Evolutionary conservation across 352 stramenopile genomes (phyloP).

Genomic region (Globisporangium iwayamae): DNA sequence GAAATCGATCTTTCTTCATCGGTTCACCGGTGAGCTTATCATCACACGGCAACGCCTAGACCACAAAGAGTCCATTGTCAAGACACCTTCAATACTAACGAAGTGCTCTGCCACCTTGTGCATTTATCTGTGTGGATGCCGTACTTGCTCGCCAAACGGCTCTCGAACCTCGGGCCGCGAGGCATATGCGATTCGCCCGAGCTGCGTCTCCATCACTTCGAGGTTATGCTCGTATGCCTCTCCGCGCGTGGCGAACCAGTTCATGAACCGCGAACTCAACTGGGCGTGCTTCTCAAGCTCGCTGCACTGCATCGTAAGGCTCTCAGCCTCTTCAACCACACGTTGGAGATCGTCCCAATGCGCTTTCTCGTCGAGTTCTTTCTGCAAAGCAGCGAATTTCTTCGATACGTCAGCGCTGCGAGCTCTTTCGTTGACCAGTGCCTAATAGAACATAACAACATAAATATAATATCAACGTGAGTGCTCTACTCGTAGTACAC

Average conservation of each 20-base stretch:
- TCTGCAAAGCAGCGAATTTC: conserved; percentile 14
- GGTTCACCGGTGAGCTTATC: too few relatives aligned
- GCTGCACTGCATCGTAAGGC: conserved; percentile 13
- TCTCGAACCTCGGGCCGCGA: conserved; percentile 40
- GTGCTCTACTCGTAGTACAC: neutral
- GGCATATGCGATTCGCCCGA: conserved; percentile 36
- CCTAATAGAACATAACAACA: conserved; percentile 7
- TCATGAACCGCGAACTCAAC: conserved; percentile 61
- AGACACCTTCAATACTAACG: too few relatives aligned
- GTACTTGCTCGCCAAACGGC: conserved; percentile 45
- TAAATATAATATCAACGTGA: neutral
- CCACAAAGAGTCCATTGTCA: too few relatives aligned
- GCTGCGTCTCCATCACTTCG: conserved; percentile 56
- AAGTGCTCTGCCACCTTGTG: too few relatives aligned
- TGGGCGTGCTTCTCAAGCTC: conserved; percentile 41
- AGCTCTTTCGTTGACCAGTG: conserved; percentile 20
- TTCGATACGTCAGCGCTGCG: conserved; percentile 17
- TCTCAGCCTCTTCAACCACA: conserved; percentile 3
- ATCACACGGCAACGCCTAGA: too few relatives aligned
- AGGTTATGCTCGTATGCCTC: conserved; percentile 77
- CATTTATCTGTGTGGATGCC: conserved; percentile 24
- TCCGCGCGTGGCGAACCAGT: conserved; percentile 67
- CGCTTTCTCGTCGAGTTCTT: conserved; percentile 6
- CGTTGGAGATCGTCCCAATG: conserved; percentile 17
- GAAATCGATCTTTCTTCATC: too few relatives aligned